Base-by-base conservation (phyloP, 1,284 basidiomycete genomes). In the Pascua sp. region DNA sequence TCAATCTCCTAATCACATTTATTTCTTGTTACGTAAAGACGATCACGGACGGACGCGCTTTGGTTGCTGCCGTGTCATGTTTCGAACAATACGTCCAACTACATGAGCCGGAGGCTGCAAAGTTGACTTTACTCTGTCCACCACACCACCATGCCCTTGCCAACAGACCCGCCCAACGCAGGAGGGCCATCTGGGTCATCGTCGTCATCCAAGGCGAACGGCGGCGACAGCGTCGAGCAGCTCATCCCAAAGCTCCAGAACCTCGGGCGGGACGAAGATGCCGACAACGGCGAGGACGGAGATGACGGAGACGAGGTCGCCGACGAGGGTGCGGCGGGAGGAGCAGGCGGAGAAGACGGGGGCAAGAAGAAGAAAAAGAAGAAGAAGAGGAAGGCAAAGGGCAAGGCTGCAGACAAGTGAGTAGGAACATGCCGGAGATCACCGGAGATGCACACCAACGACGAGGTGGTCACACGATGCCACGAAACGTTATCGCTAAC, bases 371-470 rank as follows among this genome's bases (percentile, higher is more conserved):
- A 58, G 58, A 64, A 55, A 58, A 66, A 56, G 59, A 65, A 55
- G 53, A 59, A 62, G 60, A 69, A 56, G 62, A 61, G 40, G 51
- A 68, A 56, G 66, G 54, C 75, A 56, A 77, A 73, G 32, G 69
- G 67, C 41, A 75, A 77, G 62, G 70, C 71, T 32, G 24, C 24
- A 32, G 24, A 32, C 24, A 32, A 7, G 24, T 18, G 59, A 75
- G 10, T 65, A 69, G 46, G 72, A 69, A 57, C 24, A 32, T 32
- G 24, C 24, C 24, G 24, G 24, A 32, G 24, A 32, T 7, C 7
- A 32, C 24, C 24, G 24, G 24, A 32, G 24, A 32, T 32, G 24
- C 24, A 32, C 24, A 7, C 24, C 24, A 7, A 32, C 7, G 24
- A 32, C 24, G 24, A 32, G 24, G 24, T 32, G 24, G 24, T 32